Evolutionary conservation across 2,329 filamentous ascomycete genomes (phyloP).

Genomic region (Helotiales sp.): DNA sequence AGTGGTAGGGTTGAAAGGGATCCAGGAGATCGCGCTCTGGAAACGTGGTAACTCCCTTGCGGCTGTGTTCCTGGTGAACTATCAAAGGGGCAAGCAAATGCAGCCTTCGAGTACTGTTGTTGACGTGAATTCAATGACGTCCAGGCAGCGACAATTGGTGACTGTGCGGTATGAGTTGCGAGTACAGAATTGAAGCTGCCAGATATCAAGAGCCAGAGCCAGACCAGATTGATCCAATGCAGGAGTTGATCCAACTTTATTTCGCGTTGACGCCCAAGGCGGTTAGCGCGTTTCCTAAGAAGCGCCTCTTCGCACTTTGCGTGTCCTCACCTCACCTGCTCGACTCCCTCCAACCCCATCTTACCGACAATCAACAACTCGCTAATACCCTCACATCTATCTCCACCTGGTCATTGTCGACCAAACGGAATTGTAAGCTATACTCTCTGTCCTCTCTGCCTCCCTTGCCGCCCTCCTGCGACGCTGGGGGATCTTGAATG

Average conservation of each 20-base stretch:
- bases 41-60: conserved; percentile 10
- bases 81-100: conserved; percentile 1
- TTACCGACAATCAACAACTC: conserved; percentile 38
- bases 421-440: conserved; percentile 38
- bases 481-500: conserved; percentile 21
- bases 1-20: conserved; percentile 10
- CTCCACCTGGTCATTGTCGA: conserved; percentile 40
- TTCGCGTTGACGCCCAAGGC: conserved; percentile 7
- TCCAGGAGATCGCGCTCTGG: conserved; percentile 13
- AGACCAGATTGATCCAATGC: not conserved
- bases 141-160: not conserved
- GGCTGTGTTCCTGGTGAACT: not conserved
- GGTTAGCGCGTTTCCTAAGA: conserved; percentile 14
- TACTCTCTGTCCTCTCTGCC: conserved; percentile 14
- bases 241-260: conserved; percentile 1
- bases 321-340: conserved; percentile 32
- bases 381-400: conserved; percentile 41
- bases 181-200: not conserved
- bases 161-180: not conserved
- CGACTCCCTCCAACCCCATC: conserved; percentile 26
- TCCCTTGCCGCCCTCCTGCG: conserved; percentile 9
- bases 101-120: not conserved
- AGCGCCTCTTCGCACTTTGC: conserved; percentile 27
- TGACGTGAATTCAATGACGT: not conserved
- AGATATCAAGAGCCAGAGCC: conserved; percentile 4